Percentiles rank a stretch among this genome's conserved stretches.
These are phyloP conservation scores for Sugiyamaella japonica DNA, from an alignment of 1,139 yeast genomes.

Conservation along the genomic window DNA sequence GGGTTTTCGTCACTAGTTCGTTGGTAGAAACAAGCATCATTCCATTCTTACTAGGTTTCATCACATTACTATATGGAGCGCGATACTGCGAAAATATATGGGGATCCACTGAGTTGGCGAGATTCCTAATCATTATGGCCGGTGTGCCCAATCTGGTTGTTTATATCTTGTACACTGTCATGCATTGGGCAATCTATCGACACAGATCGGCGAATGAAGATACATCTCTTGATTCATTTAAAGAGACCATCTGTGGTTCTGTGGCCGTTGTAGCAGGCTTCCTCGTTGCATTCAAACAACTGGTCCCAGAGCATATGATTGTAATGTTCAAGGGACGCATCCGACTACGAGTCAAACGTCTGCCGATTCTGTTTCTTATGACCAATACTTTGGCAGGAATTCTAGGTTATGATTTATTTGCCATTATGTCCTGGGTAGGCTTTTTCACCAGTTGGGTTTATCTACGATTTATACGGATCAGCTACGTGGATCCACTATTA, in stretches of 20 bases:
- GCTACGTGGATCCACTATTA: slow-evolving; percentile 39
- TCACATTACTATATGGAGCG: slow-evolving; percentile 56
- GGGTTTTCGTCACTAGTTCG: slow-evolving; percentile 72
- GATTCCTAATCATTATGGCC: slow-evolving; percentile 59
- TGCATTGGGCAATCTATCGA: slow-evolving; percentile 16
- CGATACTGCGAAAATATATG: slow-evolving; percentile 53
- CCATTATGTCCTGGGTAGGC: slow-evolving; percentile 64
- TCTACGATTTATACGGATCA: slow-evolving; percentile 68
- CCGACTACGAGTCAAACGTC: slow-evolving; percentile 63
- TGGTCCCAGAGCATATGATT: slow-evolving; percentile 84
- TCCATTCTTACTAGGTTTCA: slow-evolving; percentile 51
- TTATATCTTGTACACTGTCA: slow-evolving; percentile 21
- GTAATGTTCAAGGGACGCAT: slow-evolving; percentile 62
- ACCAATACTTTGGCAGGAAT: slow-evolving; percentile 31
- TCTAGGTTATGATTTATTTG: slow-evolving; percentile 26
- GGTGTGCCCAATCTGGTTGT: slow-evolving; percentile 51
- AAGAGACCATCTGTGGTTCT: slow-evolving; percentile 60
- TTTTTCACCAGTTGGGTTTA: slow-evolving; percentile 72
- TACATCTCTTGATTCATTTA: slow-evolving; percentile 10
- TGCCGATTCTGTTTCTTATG: slow-evolving; percentile 64
- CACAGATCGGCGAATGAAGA: slow-evolving; percentile 12
- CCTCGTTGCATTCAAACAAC: slow-evolving; percentile 81
- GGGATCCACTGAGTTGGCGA: slow-evolving; percentile 61
- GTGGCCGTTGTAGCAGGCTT: slow-evolving; percentile 71
- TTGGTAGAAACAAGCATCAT: slow-evolving; percentile 65